Percentiles rank a stretch among this genome's conserved stretches.
These are phyloP conservation scores for Chalciporus pseudorubinellus DNA, from an alignment of 768 basidiomycete genomes.

Conservation along the genomic window DNA sequence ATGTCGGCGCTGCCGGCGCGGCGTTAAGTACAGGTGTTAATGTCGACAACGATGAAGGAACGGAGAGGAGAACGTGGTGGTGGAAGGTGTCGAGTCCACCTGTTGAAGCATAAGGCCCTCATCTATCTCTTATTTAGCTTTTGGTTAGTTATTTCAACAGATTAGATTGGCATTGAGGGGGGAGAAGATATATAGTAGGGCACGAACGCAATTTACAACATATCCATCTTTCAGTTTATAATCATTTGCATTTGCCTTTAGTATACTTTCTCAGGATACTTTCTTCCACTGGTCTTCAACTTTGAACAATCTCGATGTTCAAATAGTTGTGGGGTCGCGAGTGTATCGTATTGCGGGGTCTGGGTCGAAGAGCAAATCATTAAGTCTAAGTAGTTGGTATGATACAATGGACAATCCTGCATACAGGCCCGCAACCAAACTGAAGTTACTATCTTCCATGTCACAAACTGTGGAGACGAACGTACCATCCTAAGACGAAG, in stretches of 20 bases:
- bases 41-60: background rate
- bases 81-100: slow-evolving; percentile 29
- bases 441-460: background rate
- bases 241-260: background rate
- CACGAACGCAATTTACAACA: background rate
- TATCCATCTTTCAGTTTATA: background rate
- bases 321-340: too few species aligned
- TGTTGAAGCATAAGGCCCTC: slow-evolving; percentile 2
- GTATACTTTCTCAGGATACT: slow-evolving; percentile 1
- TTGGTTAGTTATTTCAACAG: background rate
- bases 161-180: background rate
- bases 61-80: slow-evolving; percentile 31
- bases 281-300: background rate
- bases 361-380: background rate
- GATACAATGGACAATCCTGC: background rate
- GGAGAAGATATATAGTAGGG: too few species aligned
- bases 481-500: background rate
- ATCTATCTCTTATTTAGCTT: background rate
- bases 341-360: too few species aligned
- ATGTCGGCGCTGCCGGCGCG: background rate
- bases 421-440: background rate
- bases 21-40: background rate
- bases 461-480: background rate
- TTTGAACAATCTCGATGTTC: background rate
- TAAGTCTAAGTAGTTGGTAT: slow-evolving; percentile 1